A percentile compares a stretch with the other conserved stretches of the same genome.
Conservation (phyloP, 352 stramenopile species). For the Phytophthora melonis region DNA sequence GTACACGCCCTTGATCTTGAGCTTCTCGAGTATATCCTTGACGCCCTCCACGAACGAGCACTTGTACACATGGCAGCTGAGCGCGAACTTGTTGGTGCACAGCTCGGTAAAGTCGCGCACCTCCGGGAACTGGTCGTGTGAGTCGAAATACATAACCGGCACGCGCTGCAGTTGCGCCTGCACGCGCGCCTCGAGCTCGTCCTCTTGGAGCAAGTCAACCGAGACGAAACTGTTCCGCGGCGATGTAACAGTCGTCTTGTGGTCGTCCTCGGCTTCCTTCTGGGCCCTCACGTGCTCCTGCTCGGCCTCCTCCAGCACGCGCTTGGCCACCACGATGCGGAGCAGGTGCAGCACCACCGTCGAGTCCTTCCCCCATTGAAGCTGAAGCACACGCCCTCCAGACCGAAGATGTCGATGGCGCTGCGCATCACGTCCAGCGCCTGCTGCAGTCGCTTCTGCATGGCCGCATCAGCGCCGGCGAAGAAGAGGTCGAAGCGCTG, state of each 20-base stretch:
- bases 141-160: conserved; percentile 97
- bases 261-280: conserved; percentile 22
- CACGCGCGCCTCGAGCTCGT: conserved; percentile 65
- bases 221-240: conserved; percentile 67
- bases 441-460: conserved; percentile 64
- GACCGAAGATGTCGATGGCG: conserved; percentile 82
- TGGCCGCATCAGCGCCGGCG: conserved; percentile 49
- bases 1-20: conserved; percentile 89
- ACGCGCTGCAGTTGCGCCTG: conserved; percentile 56
- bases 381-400: conserved; percentile 86
- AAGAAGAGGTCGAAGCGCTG: conserved; percentile 77
- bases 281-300: conserved; percentile 21
- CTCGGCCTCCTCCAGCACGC: conserved; percentile 58
- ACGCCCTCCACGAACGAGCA: conserved; percentile 95
- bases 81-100: conserved; percentile 60
- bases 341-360: conserved; percentile 93
- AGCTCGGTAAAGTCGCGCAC: conserved; percentile 91
- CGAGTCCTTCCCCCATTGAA: conserved; percentile 96
- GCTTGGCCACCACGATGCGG: conserved; percentile 83
- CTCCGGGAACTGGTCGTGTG: conserved; percentile 95
- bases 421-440: conserved; percentile 80
- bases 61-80: conserved; percentile 85
- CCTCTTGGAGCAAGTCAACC: conserved; percentile 53
- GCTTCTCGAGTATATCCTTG: conserved; percentile 87
- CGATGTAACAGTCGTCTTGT: conserved; percentile 63